Base-by-base conservation (phyloP, 2,329 filamentous ascomycete genomes). In the Scorias spongiosa region DNA sequence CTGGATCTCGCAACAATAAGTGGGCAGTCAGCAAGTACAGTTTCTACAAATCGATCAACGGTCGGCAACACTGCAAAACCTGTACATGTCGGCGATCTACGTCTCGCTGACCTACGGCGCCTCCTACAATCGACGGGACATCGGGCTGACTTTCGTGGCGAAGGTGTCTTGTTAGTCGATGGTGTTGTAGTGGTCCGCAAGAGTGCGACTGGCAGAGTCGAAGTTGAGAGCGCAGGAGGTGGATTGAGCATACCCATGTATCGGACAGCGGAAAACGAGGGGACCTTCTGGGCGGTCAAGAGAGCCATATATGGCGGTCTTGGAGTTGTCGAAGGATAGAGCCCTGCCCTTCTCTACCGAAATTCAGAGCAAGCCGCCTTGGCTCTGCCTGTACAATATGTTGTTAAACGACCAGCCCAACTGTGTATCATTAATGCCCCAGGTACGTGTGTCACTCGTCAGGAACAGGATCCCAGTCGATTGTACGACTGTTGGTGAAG, bases 231-330 rank as follows among this genome's bases (percentile, higher is more conserved):
- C 46, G 77, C 81, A 5, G 82, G 78, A 14, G 63, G 61, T 5
- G 63, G 63, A 41, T 56, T 63, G 42, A 55, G 65, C 42, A 64
- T 70, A 46, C 67, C 54, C 29, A 18, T 40, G 6, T 53, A 49
- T 43, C 41, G 52, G n/a, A 54, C 53, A 42, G 42, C 37, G 42
- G 51, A 68, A 28, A 65, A 71, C 42, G 76, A 77, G 46, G 71
- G 70, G 36, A 87, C 83, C 30, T 93, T 95, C 58, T 84, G 86
- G 57, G 84, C 84, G 42, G 89, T 96, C 9, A 85, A 85, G 66
- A 80, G 72, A 64, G 87, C 84, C 63, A 93, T 98, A 51, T 98
- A 98, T 61, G 85, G 93, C 53, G 88, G 86, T 8, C 65, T 98
- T 59, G 91, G 91, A 29, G 85, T 96, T 47, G 88, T 98, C 51